These are phyloP conservation scores for Neophaeococcomyces mojaviensis DNA, from an alignment of 2,329 filamentous ascomycete genomes.

Conservation along the genomic window DNA sequence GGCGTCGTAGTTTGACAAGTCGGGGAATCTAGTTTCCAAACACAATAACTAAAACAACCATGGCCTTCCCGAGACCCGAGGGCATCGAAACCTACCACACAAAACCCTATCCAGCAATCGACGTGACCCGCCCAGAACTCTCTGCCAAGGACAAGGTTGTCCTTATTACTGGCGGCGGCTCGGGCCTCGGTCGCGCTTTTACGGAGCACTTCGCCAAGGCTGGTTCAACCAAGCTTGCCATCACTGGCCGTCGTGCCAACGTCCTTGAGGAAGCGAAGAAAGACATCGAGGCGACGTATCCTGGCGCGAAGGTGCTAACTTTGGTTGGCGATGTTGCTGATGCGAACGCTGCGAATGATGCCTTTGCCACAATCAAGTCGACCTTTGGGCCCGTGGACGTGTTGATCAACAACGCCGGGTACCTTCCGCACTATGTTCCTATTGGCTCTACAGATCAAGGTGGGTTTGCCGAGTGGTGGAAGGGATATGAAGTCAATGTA, in stretches of 20 bases:
- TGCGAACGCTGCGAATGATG: constrained; percentile 17
- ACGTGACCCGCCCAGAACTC: constrained; percentile 27
- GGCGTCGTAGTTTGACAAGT: too few species aligned
- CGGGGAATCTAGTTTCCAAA: too few species aligned
- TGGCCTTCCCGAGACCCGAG: too few species aligned
- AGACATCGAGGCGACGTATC: constrained; percentile 16
- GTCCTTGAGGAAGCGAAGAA: constrained; percentile 26
- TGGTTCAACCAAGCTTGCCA: constrained; percentile 31
- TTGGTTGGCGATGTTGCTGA: constrained; percentile 27
- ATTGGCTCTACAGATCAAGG: constrained; percentile 11
- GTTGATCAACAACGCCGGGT: constrained; percentile 23
- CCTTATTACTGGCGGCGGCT: constrained; percentile 26
- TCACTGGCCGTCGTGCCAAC: constrained; percentile 32
- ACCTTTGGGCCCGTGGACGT: constrained; percentile 19
- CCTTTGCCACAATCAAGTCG: constrained; percentile 17
- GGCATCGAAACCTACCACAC: constrained; percentile 29
- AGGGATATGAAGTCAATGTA: constrained; percentile 20
- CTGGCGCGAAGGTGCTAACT: constrained; percentile 26
- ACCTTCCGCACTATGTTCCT: constrained; percentile 6
- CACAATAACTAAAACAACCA: too few species aligned
- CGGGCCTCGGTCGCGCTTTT: constrained; percentile 25
- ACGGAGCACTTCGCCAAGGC: constrained; percentile 31
- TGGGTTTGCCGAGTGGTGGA: constrained; percentile 20
- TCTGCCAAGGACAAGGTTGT: constrained; percentile 28
- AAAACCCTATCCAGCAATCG: constrained; percentile 34